Percentiles rank a stretch among this genome's conserved stretches.
Conservation (phyloP, 805 yeast species). For the Starmerella sirachaensis region DNA sequence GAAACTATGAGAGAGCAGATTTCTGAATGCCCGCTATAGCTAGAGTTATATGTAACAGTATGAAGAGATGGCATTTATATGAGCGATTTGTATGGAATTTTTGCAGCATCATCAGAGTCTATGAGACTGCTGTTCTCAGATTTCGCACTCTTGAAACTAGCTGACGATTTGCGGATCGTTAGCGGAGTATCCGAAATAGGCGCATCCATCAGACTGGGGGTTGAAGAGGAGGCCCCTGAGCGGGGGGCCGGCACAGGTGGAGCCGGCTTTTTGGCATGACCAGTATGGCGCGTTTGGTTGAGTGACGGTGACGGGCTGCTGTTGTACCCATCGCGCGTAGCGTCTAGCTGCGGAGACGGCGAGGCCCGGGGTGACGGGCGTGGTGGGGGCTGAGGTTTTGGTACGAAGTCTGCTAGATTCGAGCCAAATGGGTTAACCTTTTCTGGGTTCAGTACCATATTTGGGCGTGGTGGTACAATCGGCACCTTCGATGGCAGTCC, state of each 20-base stretch:
- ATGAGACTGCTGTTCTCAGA: conserved; percentile 7
- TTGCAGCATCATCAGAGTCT: conserved; percentile 10
- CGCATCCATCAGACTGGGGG: conserved; percentile 14
- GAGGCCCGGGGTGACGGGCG: conserved; percentile 4
- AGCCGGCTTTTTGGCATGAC: conserved; percentile 10
- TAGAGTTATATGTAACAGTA: no score
- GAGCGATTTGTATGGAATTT: conserved; percentile 12
- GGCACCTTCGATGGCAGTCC: conserved; percentile 65
- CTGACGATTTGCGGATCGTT: not conserved
- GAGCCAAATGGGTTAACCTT: conserved; percentile 53
- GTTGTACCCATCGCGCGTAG: not conserved
- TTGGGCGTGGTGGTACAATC: conserved; percentile 32
- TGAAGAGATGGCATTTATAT: conserved; percentile 3
- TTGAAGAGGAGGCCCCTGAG: conserved; percentile 1
- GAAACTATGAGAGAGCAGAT: no score
- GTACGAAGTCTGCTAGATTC: conserved; percentile 43
- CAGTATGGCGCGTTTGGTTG: not conserved
- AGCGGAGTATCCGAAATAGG: conserved; percentile 4
- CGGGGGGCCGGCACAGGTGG: no score
- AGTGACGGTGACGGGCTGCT: not conserved
- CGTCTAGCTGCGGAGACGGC: conserved; percentile 3
- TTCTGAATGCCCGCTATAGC: no score
- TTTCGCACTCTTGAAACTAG: conserved; percentile 7
- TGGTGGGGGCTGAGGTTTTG: conserved; percentile 12
- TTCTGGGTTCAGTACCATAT: conserved; percentile 53